phyloP scores from a whole-genome alignment of 305 asterid species.

The Caryopteris hybrid region DNA sequence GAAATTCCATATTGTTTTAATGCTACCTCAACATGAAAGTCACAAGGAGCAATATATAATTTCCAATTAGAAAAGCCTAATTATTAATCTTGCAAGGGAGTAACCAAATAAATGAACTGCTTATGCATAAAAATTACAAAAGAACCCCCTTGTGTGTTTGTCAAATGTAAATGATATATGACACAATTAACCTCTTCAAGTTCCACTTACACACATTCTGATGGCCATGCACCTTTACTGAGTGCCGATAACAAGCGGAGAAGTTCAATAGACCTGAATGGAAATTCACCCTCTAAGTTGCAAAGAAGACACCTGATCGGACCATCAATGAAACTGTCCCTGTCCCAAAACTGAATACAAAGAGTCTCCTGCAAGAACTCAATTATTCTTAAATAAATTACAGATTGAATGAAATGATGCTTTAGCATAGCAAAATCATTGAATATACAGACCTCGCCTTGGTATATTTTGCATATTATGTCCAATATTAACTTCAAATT shows the following conservation, averaged over 20 bases:
- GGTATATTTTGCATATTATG: conserved; percentile 73
- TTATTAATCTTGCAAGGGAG: too few relatives aligned
- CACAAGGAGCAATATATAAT: not conserved
- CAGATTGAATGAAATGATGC: not conserved
- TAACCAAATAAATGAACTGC: conserved; percentile 3
- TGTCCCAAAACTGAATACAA: conserved; percentile 94
- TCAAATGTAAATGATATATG: not conserved
- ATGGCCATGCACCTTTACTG: conserved; percentile 90
- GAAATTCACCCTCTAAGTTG: conserved; percentile 92
- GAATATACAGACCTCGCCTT: conserved; percentile 76
- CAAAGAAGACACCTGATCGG: conserved; percentile 87
- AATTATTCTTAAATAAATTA: conserved; percentile 13
- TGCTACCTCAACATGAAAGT: conserved; percentile 1
- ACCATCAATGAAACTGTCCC: conserved; percentile 83
- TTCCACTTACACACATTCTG: conserved; percentile 92
- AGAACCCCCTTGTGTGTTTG: not conserved
- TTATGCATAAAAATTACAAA: not conserved
- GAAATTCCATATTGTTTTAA: too few relatives aligned
- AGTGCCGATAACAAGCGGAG: conserved; percentile 76
- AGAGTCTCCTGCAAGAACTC: conserved; percentile 75
- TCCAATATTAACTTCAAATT: conserved; percentile 75
- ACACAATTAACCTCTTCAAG: conserved; percentile 14
- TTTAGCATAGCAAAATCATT: conserved; percentile 13
- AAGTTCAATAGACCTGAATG: conserved; percentile 62
- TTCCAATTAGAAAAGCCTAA: not conserved